These are phyloP conservation scores for Vaccinium vitisidaea DNA, from an alignment of 148 eudicot genomes.

Conservation along the genomic window DNA sequence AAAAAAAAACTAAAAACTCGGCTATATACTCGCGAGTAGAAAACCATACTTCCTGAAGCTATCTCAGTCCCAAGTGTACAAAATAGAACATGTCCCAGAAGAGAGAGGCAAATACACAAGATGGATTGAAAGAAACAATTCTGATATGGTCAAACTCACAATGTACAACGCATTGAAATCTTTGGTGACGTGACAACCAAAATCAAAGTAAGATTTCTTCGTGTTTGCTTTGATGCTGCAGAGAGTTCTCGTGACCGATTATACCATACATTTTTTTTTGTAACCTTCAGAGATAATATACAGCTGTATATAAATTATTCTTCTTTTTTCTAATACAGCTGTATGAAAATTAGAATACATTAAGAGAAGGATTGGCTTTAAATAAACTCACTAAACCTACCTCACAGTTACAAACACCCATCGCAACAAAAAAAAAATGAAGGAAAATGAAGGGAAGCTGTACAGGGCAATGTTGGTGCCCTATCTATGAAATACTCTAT, in stretches of 20 bases:
- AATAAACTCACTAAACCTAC: background rate
- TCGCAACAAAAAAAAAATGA: background rate
- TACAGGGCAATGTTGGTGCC: constrained; percentile 20
- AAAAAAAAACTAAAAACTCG: too few relatives aligned
- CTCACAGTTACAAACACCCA: constrained; percentile 14
- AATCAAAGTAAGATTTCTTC: background rate
- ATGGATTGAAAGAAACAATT: background rate
- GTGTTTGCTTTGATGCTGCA: background rate
- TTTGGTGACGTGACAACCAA: background rate
- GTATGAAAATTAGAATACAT: background rate
- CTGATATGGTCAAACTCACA: background rate
- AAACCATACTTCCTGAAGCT: background rate
- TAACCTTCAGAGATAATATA: background rate
- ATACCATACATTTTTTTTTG: background rate
- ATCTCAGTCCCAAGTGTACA: background rate
- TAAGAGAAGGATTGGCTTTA: background rate
- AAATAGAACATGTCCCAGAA: background rate
- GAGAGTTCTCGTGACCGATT: too few relatives aligned
- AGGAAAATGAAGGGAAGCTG: constrained; percentile 12
- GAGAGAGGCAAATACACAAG: background rate
- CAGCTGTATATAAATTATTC: background rate
- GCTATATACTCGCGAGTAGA: background rate
- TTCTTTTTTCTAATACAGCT: background rate
- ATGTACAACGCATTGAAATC: background rate
- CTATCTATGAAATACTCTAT: constrained; percentile 22